Evolutionary conservation across 2,329 filamentous ascomycete genomes (phyloP), one percentile per base, ranked within the genome.

Genomic region (Talaromyces sp.): DNA sequence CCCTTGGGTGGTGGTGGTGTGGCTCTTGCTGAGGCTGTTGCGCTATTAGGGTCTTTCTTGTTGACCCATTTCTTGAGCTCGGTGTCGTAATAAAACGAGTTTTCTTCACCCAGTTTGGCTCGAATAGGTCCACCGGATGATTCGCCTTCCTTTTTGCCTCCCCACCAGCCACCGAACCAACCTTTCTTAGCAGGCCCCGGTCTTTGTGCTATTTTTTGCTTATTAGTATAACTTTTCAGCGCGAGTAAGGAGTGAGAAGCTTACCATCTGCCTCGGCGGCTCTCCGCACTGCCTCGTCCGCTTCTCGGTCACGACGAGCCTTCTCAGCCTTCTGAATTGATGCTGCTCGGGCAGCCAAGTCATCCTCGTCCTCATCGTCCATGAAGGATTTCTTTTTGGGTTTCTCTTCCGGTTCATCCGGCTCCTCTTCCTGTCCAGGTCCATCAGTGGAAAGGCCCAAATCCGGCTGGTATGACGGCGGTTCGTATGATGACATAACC

Each of bases 61-160:
- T 99, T 97, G 71, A 99, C 81, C 95, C 95, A 99, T 71, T 94
- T 91, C 78, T 96, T 95, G 54, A 96, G 82, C n/a, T 97, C 89
- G 2, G 91, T 89, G 69, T 99, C 94, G 68, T 94, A 99, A 64
- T 93, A 88, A 73, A 99, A 97, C 46, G 86, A 91, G 72, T 85
- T 96, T 69, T 94, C 85, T 73, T 99, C 95, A 61, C 93, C 95
- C 8, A 99, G 83, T 69, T 99, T 99, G 62, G 95, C 94, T 65
- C 84, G 86, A 71, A 97, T 89, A n/a, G 92, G 84, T 28, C 73
- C 75, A 22, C 67, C 65, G 51, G 67, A 66, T n/a, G 80, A 72
- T 65, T 88, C 83, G 70, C 89, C 86, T 66, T 75, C 73, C 59
- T 82, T 81, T 63, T 82, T 82, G 66, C 88, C 88, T 63, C 85